phyloP scores from a whole-genome alignment of 306 rosid species.

The Malus asiatica region DNA sequence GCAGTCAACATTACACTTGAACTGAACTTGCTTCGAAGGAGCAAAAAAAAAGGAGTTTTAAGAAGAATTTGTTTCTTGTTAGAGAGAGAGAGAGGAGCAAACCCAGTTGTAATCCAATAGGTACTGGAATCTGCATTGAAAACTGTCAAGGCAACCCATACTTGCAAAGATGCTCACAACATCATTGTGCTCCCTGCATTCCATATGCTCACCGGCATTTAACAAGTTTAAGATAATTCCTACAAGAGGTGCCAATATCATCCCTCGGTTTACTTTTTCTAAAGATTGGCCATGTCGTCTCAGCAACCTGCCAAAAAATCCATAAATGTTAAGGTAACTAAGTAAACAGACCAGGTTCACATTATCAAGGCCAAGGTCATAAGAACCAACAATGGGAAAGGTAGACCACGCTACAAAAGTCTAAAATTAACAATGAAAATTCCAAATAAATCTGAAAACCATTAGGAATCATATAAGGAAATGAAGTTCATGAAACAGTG shows the following conservation, averaged over 20 bases:
- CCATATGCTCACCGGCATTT: constrained; percentile 57
- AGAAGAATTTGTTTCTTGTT: background rate
- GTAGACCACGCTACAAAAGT: background rate
- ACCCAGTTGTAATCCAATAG: constrained; percentile 91
- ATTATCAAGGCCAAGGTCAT: background rate
- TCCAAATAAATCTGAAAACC: background rate
- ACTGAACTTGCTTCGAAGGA: background rate
- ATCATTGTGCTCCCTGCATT: constrained; percentile 53
- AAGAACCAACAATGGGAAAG: background rate
- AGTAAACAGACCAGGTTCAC: background rate
- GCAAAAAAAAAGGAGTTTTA: background rate
- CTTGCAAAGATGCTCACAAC: constrained; percentile 77
- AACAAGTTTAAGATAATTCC: constrained; percentile 82
- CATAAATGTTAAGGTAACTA: background rate
- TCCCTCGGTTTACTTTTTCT: constrained; percentile 83
- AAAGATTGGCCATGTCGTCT: constrained; percentile 71
- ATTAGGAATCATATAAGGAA: background rate
- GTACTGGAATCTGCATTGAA: constrained; percentile 74
- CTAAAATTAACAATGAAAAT: background rate
- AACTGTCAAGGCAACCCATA: constrained; percentile 80
- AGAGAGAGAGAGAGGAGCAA: constrained; percentile 27
- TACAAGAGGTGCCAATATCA: constrained; percentile 88
- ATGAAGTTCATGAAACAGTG: background rate
- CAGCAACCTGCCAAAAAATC: constrained; percentile 46
- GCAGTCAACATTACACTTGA: background rate